These are phyloP conservation scores for Globisporangium acanthophoron DNA, from an alignment of 352 stramenopile genomes.

Conservation along the genomic window DNA sequence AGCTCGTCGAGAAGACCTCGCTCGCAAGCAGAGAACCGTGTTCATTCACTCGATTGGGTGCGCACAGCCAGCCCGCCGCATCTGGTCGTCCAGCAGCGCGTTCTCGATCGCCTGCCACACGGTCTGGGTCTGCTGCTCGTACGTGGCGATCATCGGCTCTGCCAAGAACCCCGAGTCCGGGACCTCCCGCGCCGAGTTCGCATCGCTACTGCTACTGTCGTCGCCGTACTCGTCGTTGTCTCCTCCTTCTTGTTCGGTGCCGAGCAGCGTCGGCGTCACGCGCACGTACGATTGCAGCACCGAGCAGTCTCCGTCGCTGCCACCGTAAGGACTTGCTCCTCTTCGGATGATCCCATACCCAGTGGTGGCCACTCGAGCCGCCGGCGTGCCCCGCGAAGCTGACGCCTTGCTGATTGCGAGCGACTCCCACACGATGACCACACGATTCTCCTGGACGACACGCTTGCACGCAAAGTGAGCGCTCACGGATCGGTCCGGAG, in stretches of 20 bases:
- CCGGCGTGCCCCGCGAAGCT: neutral
- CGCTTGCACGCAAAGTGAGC: constrained; percentile 3
- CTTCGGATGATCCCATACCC: constrained; percentile 1
- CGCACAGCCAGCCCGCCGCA: neutral
- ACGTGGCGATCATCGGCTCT: constrained; percentile 3
- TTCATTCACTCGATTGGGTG: neutral
- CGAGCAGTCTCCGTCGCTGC: neutral
- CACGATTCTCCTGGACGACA: neutral
- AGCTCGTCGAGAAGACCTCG: neutral
- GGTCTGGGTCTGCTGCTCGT: constrained; percentile 4
- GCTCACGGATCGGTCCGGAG: neutral
- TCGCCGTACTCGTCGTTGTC: neutral
- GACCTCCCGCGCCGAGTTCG: neutral
- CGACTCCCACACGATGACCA: constrained; percentile 7
- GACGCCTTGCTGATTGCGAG: neutral
- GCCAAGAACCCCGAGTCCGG: neutral
- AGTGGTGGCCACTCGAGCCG: neutral
- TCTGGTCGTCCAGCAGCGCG: constrained; percentile 4
- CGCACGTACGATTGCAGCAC: constrained; percentile 7
- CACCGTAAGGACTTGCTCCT: neutral
- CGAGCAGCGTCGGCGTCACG: neutral
- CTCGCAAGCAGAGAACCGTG: too few relatives aligned
- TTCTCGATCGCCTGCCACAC: constrained; percentile 9
- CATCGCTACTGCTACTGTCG: neutral
- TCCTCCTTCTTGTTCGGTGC: neutral